phyloP scores from a whole-genome alignment of 208 protist species.

The Leishmania major region DNA sequence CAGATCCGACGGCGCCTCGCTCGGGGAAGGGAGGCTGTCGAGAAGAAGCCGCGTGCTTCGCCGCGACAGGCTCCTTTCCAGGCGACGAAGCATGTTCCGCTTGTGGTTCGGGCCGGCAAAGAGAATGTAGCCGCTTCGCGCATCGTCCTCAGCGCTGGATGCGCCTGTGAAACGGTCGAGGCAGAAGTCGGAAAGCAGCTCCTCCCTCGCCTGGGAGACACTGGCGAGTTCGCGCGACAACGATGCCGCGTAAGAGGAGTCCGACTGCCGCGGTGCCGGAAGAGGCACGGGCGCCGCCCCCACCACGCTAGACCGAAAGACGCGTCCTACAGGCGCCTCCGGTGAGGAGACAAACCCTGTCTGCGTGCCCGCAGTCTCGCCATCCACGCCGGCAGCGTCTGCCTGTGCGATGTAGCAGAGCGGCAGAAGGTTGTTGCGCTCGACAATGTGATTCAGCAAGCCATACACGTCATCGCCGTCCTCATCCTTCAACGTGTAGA shows the following conservation, averaged over 20 bases:
- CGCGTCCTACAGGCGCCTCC: not conserved
- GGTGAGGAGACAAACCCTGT: not conserved
- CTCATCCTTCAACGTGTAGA: conserved; percentile 84
- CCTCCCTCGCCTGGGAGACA: not conserved
- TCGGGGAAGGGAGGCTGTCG: conserved; percentile 40
- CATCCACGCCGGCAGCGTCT: conserved; percentile 30
- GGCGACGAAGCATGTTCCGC: conserved; percentile 64
- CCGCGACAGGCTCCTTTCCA: conserved; percentile 40
- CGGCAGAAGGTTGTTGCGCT: conserved; percentile 79
- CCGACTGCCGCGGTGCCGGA: conserved; percentile 6
- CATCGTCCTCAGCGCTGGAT: conserved; percentile 14
- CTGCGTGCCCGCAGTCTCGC: not conserved
- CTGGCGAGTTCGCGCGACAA: not conserved
- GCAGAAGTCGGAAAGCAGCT: conserved; percentile 59
- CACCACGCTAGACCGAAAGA: conserved; percentile 42
- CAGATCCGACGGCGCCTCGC: conserved; percentile 49
- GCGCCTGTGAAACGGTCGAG: conserved; percentile 45
- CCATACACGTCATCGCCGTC: conserved; percentile 89
- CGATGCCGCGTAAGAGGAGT: conserved; percentile 26
- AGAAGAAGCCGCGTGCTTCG: conserved; percentile 72
- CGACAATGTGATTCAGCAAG: conserved; percentile 83
- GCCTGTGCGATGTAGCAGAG: conserved; percentile 64
- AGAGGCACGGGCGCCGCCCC: conserved; percentile 40
- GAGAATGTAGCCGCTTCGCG: conserved; percentile 70
- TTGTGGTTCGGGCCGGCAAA: conserved; percentile 87